phyloP scores from a whole-genome alignment of 2,329 filamentous ascomycete species.

The Neonectria sp. region DNA sequence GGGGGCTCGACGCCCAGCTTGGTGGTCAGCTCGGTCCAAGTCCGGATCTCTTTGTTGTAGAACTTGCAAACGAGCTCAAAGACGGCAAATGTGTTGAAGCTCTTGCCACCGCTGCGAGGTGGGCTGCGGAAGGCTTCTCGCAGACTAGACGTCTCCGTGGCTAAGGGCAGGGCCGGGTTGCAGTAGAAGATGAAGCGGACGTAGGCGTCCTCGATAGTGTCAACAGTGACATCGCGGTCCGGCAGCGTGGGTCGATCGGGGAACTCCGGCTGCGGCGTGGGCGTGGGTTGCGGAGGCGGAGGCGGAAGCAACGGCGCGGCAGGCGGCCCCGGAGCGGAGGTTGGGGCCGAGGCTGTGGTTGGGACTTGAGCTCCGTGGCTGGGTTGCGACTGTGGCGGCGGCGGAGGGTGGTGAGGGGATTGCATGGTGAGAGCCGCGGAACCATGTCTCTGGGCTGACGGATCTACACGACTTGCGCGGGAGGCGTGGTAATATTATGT shows the following conservation, averaged over 20 bases:
- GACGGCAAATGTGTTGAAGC: conserved; percentile 83
- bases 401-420: conserved; percentile 34
- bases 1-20: conserved; percentile 92
- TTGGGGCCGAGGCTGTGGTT: conserved; percentile 31
- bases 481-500: conserved; percentile 31
- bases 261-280: conserved; percentile 31
- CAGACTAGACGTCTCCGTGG: conserved; percentile 78
- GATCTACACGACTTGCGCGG: conserved; percentile 20
- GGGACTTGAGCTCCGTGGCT: conserved; percentile 29
- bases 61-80: conserved; percentile 85
- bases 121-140: conserved; percentile 83
- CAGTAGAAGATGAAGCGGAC: conserved; percentile 90
- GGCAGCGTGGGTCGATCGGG: conserved; percentile 66
- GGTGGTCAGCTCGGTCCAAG: conserved; percentile 90
- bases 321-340: conserved; percentile 34
- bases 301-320: conserved; percentile 22
- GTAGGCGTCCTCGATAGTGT: conserved; percentile 85
- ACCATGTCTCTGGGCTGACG: conserved; percentile 44
- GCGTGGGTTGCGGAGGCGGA: conserved; percentile 33
- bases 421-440: conserved; percentile 36
- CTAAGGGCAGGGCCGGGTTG: conserved; percentile 82
- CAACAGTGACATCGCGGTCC: conserved; percentile 75
- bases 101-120: conserved; percentile 90
- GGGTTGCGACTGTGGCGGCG: conserved; percentile 36
- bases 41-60: conserved; percentile 88